Percentiles rank a stretch among this genome's conserved stretches.
Evolutionary conservation across 768 basidiomycete species (phyloP).

Genomic region (Pseudohyphozyma bogoriensis): DNA sequence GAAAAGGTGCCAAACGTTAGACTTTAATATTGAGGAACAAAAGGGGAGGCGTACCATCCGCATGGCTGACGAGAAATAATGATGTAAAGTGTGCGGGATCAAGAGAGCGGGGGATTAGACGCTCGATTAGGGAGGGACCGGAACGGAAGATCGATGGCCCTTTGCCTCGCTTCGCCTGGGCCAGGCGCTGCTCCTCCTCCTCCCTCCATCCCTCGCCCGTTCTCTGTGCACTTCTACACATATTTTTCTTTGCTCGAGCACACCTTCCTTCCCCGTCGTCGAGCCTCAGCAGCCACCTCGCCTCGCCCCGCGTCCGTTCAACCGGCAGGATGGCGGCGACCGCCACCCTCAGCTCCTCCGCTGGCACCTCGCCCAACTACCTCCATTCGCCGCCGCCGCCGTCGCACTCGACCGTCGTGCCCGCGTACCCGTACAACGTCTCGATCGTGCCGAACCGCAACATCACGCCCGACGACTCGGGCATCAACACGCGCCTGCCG

Average conservation of each 20-base stretch:
- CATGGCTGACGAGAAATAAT: neutral
- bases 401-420: slow-evolving; percentile 21
- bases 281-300: too few species aligned
- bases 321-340: too few species aligned
- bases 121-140: too few species aligned
- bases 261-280: too few species aligned
- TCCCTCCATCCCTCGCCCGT: neutral
- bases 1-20: neutral
- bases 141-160: too few species aligned
- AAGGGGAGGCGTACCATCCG: neutral
- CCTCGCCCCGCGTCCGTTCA: too few species aligned
- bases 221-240: too few species aligned
- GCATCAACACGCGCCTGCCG: slow-evolving; percentile 63
- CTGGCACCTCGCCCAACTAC: neutral
- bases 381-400: neutral
- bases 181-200: too few species aligned
- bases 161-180: too few species aligned
- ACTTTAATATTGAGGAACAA: too few species aligned
- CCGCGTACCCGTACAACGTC: slow-evolving; percentile 31
- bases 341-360: neutral
- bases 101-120: neutral
- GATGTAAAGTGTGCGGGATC: neutral
- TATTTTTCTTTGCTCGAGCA: too few species aligned
- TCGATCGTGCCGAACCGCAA: slow-evolving; percentile 36
- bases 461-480: slow-evolving; percentile 44